Conservation (phyloP, 2,329 filamentous ascomycete species). For the Penicillium sp. region DNA sequence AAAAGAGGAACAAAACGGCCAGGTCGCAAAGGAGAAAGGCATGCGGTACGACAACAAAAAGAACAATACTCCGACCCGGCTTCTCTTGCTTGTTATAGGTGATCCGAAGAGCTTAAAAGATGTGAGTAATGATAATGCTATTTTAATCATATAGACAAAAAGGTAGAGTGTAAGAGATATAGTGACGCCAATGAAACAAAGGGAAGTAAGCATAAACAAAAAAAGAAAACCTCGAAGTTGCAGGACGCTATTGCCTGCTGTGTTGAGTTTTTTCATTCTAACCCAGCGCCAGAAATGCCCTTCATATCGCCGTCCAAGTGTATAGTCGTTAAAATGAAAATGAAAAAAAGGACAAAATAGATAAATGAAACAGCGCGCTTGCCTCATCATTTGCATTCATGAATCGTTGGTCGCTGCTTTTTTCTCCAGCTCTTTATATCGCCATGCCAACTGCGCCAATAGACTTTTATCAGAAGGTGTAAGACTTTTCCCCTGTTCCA, state of each 20-base stretch:
- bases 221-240: not conserved
- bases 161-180: not conserved
- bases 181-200: not conserved
- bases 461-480: slow-evolving; percentile 33
- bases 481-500: slow-evolving; percentile 32
- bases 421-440: slow-evolving; percentile 35
- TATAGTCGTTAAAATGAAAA: not conserved
- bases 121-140: not conserved
- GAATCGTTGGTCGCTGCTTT: slow-evolving; percentile 27
- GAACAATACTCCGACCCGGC: not conserved
- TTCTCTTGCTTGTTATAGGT: not conserved
- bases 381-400: not conserved
- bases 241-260: not conserved
- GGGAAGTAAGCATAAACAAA: not conserved
- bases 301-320: slow-evolving; percentile 5
- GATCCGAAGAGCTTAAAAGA: not conserved
- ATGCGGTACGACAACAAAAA: not conserved
- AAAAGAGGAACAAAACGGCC: not conserved
- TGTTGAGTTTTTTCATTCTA: slow-evolving; percentile 18
- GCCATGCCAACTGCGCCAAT: slow-evolving; percentile 36
- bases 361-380: slow-evolving; percentile 6
- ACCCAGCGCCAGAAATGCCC: slow-evolving; percentile 30
- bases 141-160: not conserved
- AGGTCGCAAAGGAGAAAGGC: not conserved
- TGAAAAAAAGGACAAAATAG: not conserved